These are phyloP conservation scores for Cryphonectria parasitica DNA, from an alignment of 2,329 filamentous ascomycete species.

Conservation along the genomic window DNA sequence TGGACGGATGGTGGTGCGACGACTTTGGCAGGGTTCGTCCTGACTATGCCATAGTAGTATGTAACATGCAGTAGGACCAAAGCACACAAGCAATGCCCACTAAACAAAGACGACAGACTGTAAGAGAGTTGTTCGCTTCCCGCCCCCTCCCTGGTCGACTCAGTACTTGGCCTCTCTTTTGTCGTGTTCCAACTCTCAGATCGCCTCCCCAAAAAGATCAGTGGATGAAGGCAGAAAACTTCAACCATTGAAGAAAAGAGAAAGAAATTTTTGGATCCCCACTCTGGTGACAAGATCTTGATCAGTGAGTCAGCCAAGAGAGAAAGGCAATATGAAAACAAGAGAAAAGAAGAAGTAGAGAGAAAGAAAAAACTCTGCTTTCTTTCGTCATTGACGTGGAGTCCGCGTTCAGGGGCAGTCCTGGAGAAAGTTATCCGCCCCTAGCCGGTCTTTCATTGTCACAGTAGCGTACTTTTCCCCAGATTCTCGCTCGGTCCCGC, in stretches of 20 bases:
- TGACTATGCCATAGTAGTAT: no score
- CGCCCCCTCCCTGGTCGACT: not conserved
- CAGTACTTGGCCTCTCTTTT: not conserved
- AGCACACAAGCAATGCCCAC: not conserved
- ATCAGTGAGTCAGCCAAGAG: not conserved
- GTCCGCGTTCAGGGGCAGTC: constrained; percentile 8
- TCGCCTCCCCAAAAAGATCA: not conserved
- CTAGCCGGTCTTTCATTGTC: not conserved
- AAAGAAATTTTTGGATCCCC: not conserved
- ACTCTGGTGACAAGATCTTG: not conserved
- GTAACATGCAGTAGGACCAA: not conserved
- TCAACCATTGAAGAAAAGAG: not conserved
- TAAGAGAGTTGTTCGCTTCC: not conserved
- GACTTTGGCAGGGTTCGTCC: not conserved
- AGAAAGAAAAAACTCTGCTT: not conserved
- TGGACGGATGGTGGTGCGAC: not conserved
- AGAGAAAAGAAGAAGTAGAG: not conserved
- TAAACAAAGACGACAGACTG: not conserved
- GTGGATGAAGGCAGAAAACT: not conserved
- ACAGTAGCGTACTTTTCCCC: constrained; percentile 22
- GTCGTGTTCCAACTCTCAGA: not conserved
- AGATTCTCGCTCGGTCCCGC: constrained; percentile 21
- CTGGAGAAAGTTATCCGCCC: constrained; percentile 8
- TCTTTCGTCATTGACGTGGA: constrained; percentile 7
- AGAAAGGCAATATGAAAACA: not conserved